Evolutionary conservation across 1,284 basidiomycete genomes (phyloP), one percentile per base, ranked within the genome.

Genomic region (Chalciporus sp.): DNA sequence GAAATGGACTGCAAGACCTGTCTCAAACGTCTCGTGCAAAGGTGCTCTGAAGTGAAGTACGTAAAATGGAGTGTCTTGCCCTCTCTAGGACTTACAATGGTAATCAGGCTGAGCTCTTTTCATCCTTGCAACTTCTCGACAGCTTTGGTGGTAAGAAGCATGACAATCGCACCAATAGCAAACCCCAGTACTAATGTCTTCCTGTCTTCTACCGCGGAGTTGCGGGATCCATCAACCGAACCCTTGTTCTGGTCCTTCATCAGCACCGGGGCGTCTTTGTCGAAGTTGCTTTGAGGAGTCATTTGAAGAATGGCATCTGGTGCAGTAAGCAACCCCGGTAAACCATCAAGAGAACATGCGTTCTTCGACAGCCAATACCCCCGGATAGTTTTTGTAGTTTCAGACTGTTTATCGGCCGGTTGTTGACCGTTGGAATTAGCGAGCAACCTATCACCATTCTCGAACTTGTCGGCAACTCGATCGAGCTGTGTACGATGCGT

Each of bases 321-420:
- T 1, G 58, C 70, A 2, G 62, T 66, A 3, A 57, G 43, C 12
- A 79, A 47, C 0, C 70, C 77, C 1, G 76, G 70, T 0, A 84
- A 70, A 9, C 81, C 82, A 54, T 85, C 83, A 44, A 83, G 66
- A 55, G 80, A 82, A 27, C 61, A 66, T 42, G 51, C n/a, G 60
- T 83, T 85, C 45, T 71, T 58, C 10, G 52, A 44, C 19, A 65
- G 61, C 82, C 83, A 85, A 58, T 78, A 80, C 5, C 60, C 57
- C 55, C 70, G 75, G 46, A 82, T 57, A 7, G 77, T 75, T 7
- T 69, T 59, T n/a, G 68, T 59, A 1, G 70, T 47, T 7, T 5
- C 11, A 12, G 28, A 57, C 55, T 10, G 17, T 56, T 44, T 26
- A 7, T 42, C 16, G 2, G 29, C 7, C 10, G 9, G 19, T 19